Conservation (phyloP, 345 rosid genomes). For the Citrus medica region DNA sequence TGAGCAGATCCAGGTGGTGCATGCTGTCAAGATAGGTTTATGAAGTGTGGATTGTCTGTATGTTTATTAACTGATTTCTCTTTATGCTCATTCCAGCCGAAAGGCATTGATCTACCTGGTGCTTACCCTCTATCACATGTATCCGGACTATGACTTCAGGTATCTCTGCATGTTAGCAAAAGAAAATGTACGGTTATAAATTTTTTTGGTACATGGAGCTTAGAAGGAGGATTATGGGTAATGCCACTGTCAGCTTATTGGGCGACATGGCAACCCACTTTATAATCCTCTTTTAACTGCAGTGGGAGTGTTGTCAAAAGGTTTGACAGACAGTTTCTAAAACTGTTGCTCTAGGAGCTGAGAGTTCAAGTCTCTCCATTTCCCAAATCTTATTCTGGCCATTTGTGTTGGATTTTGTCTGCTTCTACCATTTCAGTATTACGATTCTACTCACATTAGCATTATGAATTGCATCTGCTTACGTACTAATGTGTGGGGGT, state of each 20-base stretch:
- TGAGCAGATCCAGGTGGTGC: conserved; percentile 88
- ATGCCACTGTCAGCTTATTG: conserved; percentile 89
- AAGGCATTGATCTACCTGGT: conserved; percentile 93
- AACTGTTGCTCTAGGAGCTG: conserved; percentile 93
- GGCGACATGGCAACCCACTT: conserved; percentile 96
- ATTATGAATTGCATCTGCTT: not conserved
- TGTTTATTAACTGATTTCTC: conserved; percentile 29
- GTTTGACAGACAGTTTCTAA: conserved; percentile 89
- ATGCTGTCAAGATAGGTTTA: conserved; percentile 14
- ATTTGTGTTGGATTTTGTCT: conserved; percentile 9
- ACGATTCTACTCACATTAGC: not conserved
- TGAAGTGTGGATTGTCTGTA: not conserved
- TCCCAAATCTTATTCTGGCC: conserved; percentile 45
- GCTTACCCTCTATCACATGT: conserved; percentile 87
- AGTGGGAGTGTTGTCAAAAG: conserved; percentile 99
- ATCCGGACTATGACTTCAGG: conserved; percentile 99
- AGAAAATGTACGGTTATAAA: too few relatives aligned
- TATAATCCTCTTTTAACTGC: conserved; percentile 51
- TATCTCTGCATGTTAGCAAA: conserved; percentile 36
- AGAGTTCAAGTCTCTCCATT: conserved; percentile 99
- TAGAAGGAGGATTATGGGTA: conserved; percentile 90
- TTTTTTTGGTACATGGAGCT: not conserved
- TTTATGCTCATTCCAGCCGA: conserved; percentile 60
- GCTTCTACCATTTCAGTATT: not conserved
- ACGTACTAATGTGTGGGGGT: not conserved